phyloP scores from a whole-genome alignment of 768 basidiomycete genomes.

The Auricularia sp. region DNA sequence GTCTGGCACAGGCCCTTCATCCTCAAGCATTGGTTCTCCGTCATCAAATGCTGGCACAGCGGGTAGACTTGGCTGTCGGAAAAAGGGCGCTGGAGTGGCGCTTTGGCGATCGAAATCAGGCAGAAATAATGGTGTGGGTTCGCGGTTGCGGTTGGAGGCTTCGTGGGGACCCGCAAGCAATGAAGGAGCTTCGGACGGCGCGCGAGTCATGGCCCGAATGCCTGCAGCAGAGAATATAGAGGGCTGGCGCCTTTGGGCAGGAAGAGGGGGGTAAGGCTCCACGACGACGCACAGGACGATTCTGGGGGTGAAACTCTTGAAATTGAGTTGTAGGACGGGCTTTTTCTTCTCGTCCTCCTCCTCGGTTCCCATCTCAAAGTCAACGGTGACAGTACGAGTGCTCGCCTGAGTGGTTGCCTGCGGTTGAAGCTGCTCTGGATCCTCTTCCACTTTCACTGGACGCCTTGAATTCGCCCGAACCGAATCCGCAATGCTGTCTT shows the following conservation, averaged over 20 bases:
- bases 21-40: slow-evolving; percentile 14
- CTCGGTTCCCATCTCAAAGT: slow-evolving; percentile 37
- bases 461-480: neutral
- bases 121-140: slow-evolving; percentile 62
- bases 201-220: neutral
- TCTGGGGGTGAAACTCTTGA: slow-evolving; percentile 61
- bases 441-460: neutral
- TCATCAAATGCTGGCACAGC: slow-evolving; percentile 38
- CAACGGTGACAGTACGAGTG: slow-evolving; percentile 14
- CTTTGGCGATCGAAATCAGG: slow-evolving; percentile 46
- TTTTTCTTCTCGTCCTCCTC: slow-evolving; percentile 64
- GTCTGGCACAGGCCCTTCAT: slow-evolving; percentile 23
- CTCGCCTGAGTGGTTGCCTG: neutral
- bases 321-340: slow-evolving; percentile 52
- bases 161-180: slow-evolving; percentile 17
- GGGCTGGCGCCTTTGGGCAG: neutral
- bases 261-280: slow-evolving; percentile 65
- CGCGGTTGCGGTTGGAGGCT: slow-evolving; percentile 20
- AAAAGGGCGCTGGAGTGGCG: slow-evolving; percentile 31
- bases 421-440: neutral
- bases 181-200: slow-evolving; percentile 17
- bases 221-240: neutral
- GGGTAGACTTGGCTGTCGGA: slow-evolving; percentile 19
- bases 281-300: slow-evolving; percentile 68
- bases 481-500: neutral